A percentile compares a stretch with the other conserved stretches of the same genome.
Conservation (phyloP, 768 basidiomycete species). For the Austroboletus eburneus region DNA sequence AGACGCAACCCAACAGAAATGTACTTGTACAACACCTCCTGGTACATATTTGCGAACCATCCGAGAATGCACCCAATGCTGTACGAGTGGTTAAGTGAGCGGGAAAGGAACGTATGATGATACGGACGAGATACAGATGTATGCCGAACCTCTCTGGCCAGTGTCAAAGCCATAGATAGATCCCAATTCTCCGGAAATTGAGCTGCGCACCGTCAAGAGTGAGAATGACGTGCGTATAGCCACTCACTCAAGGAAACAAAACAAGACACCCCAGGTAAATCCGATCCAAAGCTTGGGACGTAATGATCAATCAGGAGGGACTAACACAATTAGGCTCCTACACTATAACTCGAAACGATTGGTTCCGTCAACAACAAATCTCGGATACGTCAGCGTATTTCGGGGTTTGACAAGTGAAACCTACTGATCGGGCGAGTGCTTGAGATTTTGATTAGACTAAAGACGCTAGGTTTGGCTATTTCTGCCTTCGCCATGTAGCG, state of each 20-base stretch:
- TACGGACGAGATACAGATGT: conserved; percentile 51
- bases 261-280: conserved; percentile 75
- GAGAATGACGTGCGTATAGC: not conserved
- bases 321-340: conserved; percentile 29
- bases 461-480: conserved; percentile 52
- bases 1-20: conserved; percentile 9
- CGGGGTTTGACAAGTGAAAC: conserved; percentile 26
- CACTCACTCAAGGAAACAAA: conserved; percentile 57
- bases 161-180: conserved; percentile 55
- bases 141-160: conserved; percentile 58
- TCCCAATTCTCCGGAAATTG: conserved; percentile 52
- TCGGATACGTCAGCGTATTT: conserved; percentile 4
- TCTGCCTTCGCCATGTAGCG: conserved; percentile 63
- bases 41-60: conserved; percentile 41
- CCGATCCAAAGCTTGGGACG: conserved; percentile 58
- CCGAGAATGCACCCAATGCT: conserved; percentile 57
- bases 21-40: conserved; percentile 49
- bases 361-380: conserved; percentile 47
- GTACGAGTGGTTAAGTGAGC: conserved; percentile 1
- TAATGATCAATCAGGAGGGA: conserved; percentile 3
- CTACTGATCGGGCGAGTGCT: conserved; percentile 68
- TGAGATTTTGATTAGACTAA: conserved; percentile 62
- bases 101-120: not conserved
- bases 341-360: conserved; percentile 68
- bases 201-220: conserved; percentile 33